Conservation (phyloP, 2,329 filamentous ascomycete species). For the Rugonectria rugulosa region DNA sequence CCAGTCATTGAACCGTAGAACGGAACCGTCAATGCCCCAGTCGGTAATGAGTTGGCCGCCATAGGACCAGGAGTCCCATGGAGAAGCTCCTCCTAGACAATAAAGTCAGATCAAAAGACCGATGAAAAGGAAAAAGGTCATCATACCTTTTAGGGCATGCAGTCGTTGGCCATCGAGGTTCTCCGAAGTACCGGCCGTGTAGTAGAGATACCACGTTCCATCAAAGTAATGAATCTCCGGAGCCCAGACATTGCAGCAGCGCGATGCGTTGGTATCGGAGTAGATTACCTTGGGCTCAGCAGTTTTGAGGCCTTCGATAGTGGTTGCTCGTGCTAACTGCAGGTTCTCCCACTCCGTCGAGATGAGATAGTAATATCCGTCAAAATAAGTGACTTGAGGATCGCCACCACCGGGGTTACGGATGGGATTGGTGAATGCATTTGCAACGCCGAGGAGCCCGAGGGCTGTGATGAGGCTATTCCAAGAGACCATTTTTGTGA, state of each 20-base stretch:
- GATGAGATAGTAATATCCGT: slow-evolving; percentile 65
- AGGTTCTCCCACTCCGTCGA: slow-evolving; percentile 64
- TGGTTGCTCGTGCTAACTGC: slow-evolving; percentile 61
- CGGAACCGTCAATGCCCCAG: slow-evolving; percentile 63
- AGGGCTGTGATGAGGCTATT: neutral
- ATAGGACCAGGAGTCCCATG: slow-evolving; percentile 61
- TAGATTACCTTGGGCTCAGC: slow-evolving; percentile 60
- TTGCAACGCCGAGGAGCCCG: slow-evolving; percentile 20
- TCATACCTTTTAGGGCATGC: slow-evolving; percentile 58
- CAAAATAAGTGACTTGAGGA: slow-evolving; percentile 59
- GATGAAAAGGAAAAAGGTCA: neutral
- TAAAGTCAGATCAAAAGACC: neutral
- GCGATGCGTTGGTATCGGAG: slow-evolving; percentile 52
- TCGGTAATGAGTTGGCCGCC: slow-evolving; percentile 53
- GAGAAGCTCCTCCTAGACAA: slow-evolving; percentile 55
- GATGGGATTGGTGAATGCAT: slow-evolving; percentile 60
- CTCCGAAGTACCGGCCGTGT: slow-evolving; percentile 56
- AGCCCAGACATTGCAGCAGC: slow-evolving; percentile 66
- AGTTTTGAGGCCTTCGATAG: slow-evolving; percentile 62
- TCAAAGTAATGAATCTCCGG: slow-evolving; percentile 62
- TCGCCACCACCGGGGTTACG: slow-evolving; percentile 58
- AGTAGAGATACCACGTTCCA: slow-evolving; percentile 63
- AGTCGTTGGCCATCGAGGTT: slow-evolving; percentile 58
- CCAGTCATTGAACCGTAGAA: slow-evolving; percentile 55
- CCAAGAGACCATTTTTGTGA: neutral